phyloP scores from a whole-genome alignment of 169 alveolate species.

The Babesia divergens region DNA sequence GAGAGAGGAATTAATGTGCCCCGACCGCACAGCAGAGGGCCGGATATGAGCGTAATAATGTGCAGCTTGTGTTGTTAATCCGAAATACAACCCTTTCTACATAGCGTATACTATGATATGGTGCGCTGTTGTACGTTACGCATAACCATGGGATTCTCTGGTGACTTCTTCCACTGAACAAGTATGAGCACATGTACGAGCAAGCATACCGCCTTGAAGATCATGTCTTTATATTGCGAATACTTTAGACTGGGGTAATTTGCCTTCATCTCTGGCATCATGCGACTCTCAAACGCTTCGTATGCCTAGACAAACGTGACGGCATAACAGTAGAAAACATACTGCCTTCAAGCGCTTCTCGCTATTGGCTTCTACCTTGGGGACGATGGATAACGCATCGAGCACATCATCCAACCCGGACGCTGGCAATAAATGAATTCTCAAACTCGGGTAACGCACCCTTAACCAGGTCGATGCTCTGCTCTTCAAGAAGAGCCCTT shows the following conservation, averaged over 20 bases:
- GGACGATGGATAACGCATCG: constrained; percentile 43
- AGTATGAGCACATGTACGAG: background rate
- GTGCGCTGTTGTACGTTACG: too few species aligned
- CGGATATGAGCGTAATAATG: background rate
- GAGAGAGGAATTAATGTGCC: background rate
- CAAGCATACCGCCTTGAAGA: constrained; percentile 69
- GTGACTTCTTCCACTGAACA: constrained; percentile 66
- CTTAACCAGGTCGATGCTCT: constrained; percentile 45
- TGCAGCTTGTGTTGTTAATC: background rate
- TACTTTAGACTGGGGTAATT: constrained; percentile 71
- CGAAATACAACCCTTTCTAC: background rate
- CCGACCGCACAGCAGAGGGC: background rate
- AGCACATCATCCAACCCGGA: constrained; percentile 64
- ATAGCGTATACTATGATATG: background rate
- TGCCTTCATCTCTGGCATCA: constrained; percentile 69
- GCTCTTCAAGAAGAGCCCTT: constrained; percentile 38
- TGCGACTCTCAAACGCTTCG: constrained; percentile 68
- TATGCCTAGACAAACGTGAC: constrained; percentile 53
- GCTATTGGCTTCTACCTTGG: constrained; percentile 27
- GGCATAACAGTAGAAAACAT: background rate
- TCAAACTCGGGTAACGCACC: constrained; percentile 7
- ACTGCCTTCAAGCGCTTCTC: constrained; percentile 61
- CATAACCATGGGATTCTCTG: constrained; percentile 54
- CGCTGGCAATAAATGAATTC: constrained; percentile 4
- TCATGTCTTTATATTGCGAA: constrained; percentile 77